Base-by-base conservation (phyloP, 257 asterid genomes). In the Nicotiana noctiflora region DNA sequence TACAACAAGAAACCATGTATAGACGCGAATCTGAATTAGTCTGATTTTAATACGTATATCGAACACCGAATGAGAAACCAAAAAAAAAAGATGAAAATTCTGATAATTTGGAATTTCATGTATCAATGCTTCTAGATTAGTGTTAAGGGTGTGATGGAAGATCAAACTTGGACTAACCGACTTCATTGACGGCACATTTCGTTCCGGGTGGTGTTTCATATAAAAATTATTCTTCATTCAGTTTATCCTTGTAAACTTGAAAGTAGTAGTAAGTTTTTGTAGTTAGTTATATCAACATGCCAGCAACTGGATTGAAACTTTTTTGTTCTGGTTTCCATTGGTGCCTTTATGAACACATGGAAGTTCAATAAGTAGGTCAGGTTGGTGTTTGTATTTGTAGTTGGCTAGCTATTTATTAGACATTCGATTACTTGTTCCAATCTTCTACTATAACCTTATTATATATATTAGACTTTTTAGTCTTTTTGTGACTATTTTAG, bases 351-450 rank as follows among this genome's bases (percentile, higher is more conserved):
- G 31, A 19, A n/a, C 19, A 19, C 34, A 21, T 74, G 61, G 17
- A 74, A 49, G 23, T 74, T 2, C 4, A 49, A 74, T 74, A 46
- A 74, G 78, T 74, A 49, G 78, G 61, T 46, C 14, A 46, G 53
- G 44, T 72, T 72, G 78, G 61, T 72, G 61, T 17, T 49, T 72
- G 61, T 49, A 44, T 64, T 1, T 74, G 23, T 49, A 23, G 61
- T 74, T 74, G 78, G 78, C 61, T 49, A 74, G 78, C 78, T 74
- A 14, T 74, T 74, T 74, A 49, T 46, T 72, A 46, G 4, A 49
- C 61, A 7, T 72, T 1, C 25, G 61, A 9, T 67, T 49, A 23
- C 78, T 46, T 46, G 78, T 72, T 13, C 40, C 60, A 72, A 72
- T 13, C 25, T 74, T 72, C 78, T 72, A 46, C 8, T 19, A 23